Percentiles rank a stretch among this genome's conserved stretches.
phyloP scores from a whole-genome alignment of 345 rosid genomes.

The Eucalyptus tenuipes region DNA sequence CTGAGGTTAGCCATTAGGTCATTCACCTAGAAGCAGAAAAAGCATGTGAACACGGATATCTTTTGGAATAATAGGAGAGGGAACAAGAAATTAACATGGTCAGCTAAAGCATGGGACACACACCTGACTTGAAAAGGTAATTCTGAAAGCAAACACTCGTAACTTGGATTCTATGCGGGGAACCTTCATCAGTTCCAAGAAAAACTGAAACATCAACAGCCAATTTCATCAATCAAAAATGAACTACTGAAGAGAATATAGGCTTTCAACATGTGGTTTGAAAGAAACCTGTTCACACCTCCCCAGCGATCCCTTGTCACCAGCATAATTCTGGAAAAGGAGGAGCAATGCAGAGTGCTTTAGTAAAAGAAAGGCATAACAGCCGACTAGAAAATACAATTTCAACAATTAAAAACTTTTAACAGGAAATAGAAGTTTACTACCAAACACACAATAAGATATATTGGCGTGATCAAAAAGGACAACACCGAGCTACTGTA shows the following conservation, averaged over 20 bases:
- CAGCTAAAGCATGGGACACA: neutral
- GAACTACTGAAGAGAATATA: neutral
- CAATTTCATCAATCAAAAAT: constrained; percentile 1
- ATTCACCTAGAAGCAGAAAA: constrained; percentile 44
- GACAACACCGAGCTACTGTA: neutral
- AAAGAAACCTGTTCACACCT: constrained; percentile 87
- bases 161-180: constrained; percentile 94
- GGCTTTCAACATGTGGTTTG: constrained; percentile 1
- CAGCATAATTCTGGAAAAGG: constrained; percentile 62
- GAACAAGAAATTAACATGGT: neutral
- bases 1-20: constrained; percentile 63
- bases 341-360: neutral
- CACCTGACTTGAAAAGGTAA: constrained; percentile 88
- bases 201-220: constrained; percentile 49
- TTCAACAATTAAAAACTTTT: neutral
- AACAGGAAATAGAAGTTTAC: neutral
- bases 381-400: neutral
- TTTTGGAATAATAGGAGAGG: neutral
- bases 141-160: constrained; percentile 89
- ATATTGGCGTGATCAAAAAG: neutral
- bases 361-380: neutral
- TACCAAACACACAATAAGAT: neutral
- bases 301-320: constrained; percentile 88
- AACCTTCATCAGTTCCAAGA: constrained; percentile 89
- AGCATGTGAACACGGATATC: neutral